Evolutionary conservation across 306 rosid genomes (phyloP).

Genomic region (Oemleria cerasiformis): DNA sequence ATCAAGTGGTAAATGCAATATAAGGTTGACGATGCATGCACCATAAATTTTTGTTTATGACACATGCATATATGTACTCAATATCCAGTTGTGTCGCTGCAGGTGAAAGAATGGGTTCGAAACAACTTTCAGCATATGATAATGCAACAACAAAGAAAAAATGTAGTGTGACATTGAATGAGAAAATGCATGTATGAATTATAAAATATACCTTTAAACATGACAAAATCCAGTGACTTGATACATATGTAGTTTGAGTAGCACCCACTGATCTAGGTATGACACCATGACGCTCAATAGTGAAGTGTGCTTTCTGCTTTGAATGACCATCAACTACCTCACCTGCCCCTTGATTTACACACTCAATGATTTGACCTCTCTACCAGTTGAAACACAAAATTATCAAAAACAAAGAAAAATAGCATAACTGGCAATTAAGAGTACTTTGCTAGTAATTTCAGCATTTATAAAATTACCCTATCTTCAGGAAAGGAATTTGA

Average conservation of each 20-base stretch:
- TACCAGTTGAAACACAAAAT: constrained; percentile 32
- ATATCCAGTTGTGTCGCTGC: neutral
- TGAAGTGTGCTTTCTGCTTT: constrained; percentile 53
- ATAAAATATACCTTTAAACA: constrained; percentile 72
- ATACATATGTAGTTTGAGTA: constrained; percentile 41
- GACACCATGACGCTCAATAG: constrained; percentile 75
- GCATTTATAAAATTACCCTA: constrained; percentile 50
- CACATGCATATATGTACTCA: neutral
- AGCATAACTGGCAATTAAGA: neutral
- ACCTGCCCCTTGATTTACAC: constrained; percentile 91
- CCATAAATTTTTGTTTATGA: neutral
- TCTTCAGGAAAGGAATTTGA: constrained; percentile 78
- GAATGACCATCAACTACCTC: constrained; percentile 46
- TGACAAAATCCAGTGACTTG: constrained; percentile 93
- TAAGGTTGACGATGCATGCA: neutral
- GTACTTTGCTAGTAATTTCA: neutral
- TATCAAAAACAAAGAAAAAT: neutral
- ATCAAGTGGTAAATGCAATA: neutral
- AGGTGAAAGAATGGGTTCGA: neutral
- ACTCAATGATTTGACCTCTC: constrained; percentile 82
- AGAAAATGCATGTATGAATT: constrained; percentile 21
- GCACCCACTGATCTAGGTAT: constrained; percentile 31
- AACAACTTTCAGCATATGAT: neutral
- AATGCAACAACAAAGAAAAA: constrained; percentile 5
- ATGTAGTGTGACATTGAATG: constrained; percentile 19